Base-by-base conservation (phyloP, 352 stramenopile species). In the Globisporangium nodosum region DNA sequence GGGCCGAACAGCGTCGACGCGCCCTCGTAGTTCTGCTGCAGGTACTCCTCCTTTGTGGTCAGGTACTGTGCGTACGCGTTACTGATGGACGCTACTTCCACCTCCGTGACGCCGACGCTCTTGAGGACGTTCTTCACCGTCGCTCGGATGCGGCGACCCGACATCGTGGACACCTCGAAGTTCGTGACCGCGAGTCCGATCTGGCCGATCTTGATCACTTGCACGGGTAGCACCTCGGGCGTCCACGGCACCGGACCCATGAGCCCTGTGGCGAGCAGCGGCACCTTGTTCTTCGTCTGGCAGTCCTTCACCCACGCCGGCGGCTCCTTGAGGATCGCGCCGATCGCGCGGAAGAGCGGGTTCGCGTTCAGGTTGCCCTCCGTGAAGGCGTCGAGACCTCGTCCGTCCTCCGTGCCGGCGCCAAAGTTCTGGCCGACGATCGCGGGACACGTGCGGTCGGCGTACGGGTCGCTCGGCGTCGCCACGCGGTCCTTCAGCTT, bases 1-100 rank as follows among this genome's bases (percentile, higher is more conserved):
- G 78, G 79, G 12, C 79, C 81, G 37, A 90, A 88, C 13, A 87
- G 64, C 24, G 81, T 91, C 5, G 77, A 91, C 24, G 81, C 75
- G 21, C 81, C 81, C 60, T 91, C 81, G 56, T 91, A 91, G 55
- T 86, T 53, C 56, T 90, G 81, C 6, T 58, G 66, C 3, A 76
- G 46, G 55, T 90, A 90, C 54, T 90, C 81, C 42, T 88, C 79
- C 5, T 56, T 56, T 2, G 81, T 90, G 42, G 79, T 84, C 58
- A 87, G 54, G 58, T 90, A 90, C 33, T 68, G 59, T 20, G 73
- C 68, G 58, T 90, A 90, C 1, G 61, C 76, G 55, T 91, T 90
- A 21, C 61, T 80, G 54, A 85, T 64, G 2, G 76, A 67, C 13
- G 65, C 68, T 9, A 89, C 11, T 54, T 85, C 78, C 0, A 87